phyloP scores from a whole-genome alignment of 2,329 filamentous ascomycete species.

The Fusarium sp. region DNA sequence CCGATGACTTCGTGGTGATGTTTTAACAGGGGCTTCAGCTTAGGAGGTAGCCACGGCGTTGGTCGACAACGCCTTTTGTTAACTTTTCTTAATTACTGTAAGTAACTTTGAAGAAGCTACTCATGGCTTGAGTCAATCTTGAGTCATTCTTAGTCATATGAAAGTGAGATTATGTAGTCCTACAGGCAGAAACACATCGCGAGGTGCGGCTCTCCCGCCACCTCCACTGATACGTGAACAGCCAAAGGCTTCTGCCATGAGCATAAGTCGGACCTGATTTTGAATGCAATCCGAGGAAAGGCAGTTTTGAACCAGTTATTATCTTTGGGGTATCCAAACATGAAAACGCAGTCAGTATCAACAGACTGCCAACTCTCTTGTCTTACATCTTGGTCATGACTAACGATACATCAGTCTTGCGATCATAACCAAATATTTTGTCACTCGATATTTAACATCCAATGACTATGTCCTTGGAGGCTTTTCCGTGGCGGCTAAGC shows the following conservation, averaged over 20 bases:
- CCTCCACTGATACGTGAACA: neutral
- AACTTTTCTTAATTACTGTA: neutral
- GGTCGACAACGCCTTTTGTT: neutral
- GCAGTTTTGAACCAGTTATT: neutral
- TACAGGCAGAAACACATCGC: neutral
- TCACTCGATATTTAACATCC: fast-evolving
- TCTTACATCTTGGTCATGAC: neutral
- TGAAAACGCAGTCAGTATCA: neutral
- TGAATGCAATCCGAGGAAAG: fast-evolving
- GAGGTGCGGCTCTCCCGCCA: neutral
- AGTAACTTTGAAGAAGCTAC: neutral
- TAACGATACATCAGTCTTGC: neutral
- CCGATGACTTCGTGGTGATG: neutral
- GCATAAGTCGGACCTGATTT: neutral
- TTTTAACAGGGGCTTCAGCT: neutral
- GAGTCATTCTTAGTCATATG: neutral
- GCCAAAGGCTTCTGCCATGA: neutral
- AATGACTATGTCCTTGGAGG: neutral
- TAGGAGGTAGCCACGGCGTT: neutral
- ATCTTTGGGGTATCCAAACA: fast-evolving
- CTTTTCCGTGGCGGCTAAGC: neutral
- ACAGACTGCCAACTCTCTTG: neutral
- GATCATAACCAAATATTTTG: neutral
- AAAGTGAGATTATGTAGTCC: neutral
- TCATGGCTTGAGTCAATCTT: neutral